Base-by-base conservation (phyloP, 371 early-diverging fungal genomes). In the Lichtheimia corymbifera region DNA sequence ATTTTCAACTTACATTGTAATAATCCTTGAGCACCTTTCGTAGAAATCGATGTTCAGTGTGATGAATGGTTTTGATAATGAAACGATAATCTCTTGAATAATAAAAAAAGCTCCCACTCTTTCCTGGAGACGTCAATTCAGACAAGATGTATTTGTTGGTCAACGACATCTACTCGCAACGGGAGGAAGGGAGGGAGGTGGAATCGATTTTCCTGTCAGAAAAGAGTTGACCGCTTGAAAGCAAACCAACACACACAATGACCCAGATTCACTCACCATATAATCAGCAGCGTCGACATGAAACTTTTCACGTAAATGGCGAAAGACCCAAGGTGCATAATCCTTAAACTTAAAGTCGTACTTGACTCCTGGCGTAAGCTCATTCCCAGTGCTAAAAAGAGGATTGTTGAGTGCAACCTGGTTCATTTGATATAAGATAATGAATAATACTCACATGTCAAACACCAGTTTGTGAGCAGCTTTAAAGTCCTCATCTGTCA, bases 291-390 rank as follows among this genome's bases (percentile, higher is more conserved):
- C 84, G 66, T 95, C 93, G 27, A 98, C 88, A 49, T 88, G 83
- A 71, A 96, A 97, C n/a, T 83, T 82, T 56, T 94, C 91, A 35
- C 98, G 80, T 51, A 97, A 80, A 59, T 85, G 73, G 45, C 97
- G 87, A 68, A 98, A 98, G n/a, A 95, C 96, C 94, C 94, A 94
- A 5, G 97, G 97, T 5, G 96, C 93, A 72, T 97, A 97, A 72
- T 98, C 98, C 71, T 97, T 98, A 70, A 97, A 98, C 73, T 97
- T 97, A 76, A 97, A 98, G 63, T 98, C 97, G 74, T 97, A 97
- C 61, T 90, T 90, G 18, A 93, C 91, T 4, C 91, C 90, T 12
- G 97, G 93, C n/a, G 94, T 94, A 70, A 95, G 72, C 72, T 97
- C 97, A 68, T 95, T 93, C 14, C 96, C 97, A 11, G 91, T 91